These are phyloP conservation scores for Furcasterigmium furcatum DNA, from an alignment of 2,329 filamentous ascomycete species.

Conservation along the genomic window DNA sequence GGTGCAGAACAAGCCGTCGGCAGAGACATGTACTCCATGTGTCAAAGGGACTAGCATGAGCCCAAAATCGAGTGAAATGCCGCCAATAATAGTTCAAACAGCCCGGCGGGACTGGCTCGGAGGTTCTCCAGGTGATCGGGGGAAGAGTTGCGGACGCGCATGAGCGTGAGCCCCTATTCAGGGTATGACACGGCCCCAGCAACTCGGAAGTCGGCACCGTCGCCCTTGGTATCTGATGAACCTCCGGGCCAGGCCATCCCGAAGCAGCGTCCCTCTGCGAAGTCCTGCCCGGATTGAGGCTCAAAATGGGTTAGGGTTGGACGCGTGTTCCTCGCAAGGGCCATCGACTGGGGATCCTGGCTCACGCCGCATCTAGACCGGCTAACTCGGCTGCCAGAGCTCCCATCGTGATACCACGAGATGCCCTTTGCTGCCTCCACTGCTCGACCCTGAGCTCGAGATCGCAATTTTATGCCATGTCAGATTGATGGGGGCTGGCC, in stretches of 20 bases:
- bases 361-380: not conserved
- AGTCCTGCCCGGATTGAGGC: not conserved
- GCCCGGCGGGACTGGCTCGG: no score
- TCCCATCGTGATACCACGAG: not conserved
- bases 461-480: not conserved
- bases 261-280: not conserved
- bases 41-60: no score
- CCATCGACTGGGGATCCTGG: not conserved
- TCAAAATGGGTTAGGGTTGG: slow-evolving; percentile 1
- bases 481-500: not conserved
- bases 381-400: not conserved
- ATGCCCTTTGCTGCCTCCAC: not conserved
- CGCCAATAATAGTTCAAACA: no score
- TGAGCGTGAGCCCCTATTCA: no score
- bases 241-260: not conserved
- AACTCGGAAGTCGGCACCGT: not conserved
- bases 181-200: not conserved
- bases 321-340: not conserved
- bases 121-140: no score
- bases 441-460: not conserved
- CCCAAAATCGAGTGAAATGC: no score
- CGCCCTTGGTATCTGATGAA: not conserved
- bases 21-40: no score
- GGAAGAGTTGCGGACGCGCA: no score
- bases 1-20: no score